These are phyloP conservation scores for Marasmius oreades DNA, from an alignment of 1,284 basidiomycete species.

Conservation along the genomic window DNA sequence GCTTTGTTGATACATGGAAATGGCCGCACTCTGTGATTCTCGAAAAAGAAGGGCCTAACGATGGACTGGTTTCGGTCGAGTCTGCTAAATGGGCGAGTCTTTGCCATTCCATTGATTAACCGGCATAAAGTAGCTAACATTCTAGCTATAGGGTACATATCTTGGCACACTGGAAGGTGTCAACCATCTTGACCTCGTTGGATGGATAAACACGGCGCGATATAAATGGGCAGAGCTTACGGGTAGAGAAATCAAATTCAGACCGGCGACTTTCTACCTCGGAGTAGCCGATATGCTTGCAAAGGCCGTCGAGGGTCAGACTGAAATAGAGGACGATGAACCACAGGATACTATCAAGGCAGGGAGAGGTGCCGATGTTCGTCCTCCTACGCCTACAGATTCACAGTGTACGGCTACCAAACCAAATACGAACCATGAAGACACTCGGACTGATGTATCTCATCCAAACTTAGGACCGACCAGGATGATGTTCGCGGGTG, in stretches of 20 bases:
- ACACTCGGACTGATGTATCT: background rate
- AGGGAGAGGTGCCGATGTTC: constrained; percentile 12
- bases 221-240: constrained; percentile 86
- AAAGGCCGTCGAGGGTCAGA: constrained; percentile 58
- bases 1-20: constrained; percentile 86
- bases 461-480: constrained; percentile 2
- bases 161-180: constrained; percentile 85
- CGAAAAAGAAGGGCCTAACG: constrained; percentile 90
- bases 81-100: constrained; percentile 68
- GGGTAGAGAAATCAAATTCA: constrained; percentile 87
- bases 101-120: no score
- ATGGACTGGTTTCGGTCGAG: constrained; percentile 83
- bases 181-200: constrained; percentile 90
- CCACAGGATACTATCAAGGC: constrained; percentile 5
- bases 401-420: background rate
- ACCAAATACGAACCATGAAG: background rate
- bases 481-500: constrained; percentile 9
- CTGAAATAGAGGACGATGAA: constrained; percentile 10
- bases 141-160: constrained; percentile 73
- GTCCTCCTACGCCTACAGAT: background rate
- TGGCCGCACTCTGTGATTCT: constrained; percentile 83
- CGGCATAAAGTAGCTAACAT: no score
- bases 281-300: constrained; percentile 74
- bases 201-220: constrained; percentile 78
- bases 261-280: constrained; percentile 85